A percentile compares a stretch with the other conserved stretches of the same genome.
These are phyloP conservation scores for Akebia trifoliata DNA, from an alignment of 164 flowering plant species.

Conservation along the genomic window DNA sequence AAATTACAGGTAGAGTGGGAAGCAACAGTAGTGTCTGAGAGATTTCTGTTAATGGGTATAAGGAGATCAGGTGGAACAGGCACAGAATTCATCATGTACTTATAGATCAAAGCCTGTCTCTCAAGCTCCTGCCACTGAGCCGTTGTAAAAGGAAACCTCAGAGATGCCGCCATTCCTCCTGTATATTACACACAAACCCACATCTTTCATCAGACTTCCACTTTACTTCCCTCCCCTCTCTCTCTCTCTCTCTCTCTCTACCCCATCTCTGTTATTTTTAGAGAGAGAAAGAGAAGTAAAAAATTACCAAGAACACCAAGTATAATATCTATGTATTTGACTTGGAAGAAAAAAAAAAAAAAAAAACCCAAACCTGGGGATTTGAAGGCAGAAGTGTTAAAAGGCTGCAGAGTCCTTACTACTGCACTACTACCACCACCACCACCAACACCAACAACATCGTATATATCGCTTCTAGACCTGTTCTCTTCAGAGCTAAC, in stretches of 20 bases:
- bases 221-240: neutral
- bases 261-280: neutral
- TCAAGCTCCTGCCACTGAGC: constrained; percentile 71
- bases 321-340: neutral
- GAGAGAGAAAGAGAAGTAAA: neutral
- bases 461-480: constrained; percentile 20
- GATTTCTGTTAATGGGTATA: constrained; percentile 27
- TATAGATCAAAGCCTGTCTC: constrained; percentile 60
- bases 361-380: constrained; percentile 31
- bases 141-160: constrained; percentile 47
- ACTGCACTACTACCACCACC: constrained; percentile 5
- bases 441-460: constrained; percentile 19
- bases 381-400: constrained; percentile 25
- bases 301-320: neutral
- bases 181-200: constrained; percentile 8
- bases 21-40: constrained; percentile 12
- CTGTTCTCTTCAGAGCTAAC: constrained; percentile 17
- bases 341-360: neutral
- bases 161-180: constrained; percentile 20
- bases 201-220: constrained; percentile 4
- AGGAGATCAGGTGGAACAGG: constrained; percentile 68
- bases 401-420: constrained; percentile 34
- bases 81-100: constrained; percentile 53
- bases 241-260: neutral
- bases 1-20: constrained; percentile 27